These are phyloP conservation scores for Santalum album DNA, from an alignment of 164 flowering plant genomes.

Conservation along the genomic window DNA sequence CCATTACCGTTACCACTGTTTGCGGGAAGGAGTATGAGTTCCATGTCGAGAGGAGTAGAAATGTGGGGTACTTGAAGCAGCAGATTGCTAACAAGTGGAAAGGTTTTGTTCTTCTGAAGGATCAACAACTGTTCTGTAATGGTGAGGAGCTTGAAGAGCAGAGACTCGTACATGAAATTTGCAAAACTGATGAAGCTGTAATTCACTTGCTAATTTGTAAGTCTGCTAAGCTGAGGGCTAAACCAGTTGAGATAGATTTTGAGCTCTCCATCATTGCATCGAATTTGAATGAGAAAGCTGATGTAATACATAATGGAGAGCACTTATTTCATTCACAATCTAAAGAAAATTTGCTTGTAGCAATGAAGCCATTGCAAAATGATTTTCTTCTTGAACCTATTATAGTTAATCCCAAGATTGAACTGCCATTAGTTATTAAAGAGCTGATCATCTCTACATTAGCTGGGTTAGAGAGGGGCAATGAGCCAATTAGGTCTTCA, in stretches of 20 bases:
- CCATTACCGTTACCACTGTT: conserved; percentile 26
- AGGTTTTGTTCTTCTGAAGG: conserved; percentile 15
- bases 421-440: conserved; percentile 14
- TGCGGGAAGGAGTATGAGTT: conserved; percentile 33
- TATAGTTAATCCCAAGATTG: conserved; percentile 14
- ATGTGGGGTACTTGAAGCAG: conserved; percentile 35
- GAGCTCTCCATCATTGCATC: conserved; percentile 27
- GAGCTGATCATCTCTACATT: conserved; percentile 21
- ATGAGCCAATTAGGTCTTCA: conserved; percentile 27
- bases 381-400: conserved; percentile 29
- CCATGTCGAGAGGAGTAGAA: conserved; percentile 25
- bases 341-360: not conserved
- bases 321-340: not conserved
- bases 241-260: conserved; percentile 21
- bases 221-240: conserved; percentile 27
- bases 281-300: conserved; percentile 7
- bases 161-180: conserved; percentile 24
- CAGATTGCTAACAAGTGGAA: conserved; percentile 27
- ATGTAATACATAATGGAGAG: conserved; percentile 7
- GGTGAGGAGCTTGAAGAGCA: conserved; percentile 42
- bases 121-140: conserved; percentile 23
- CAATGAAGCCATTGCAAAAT: conserved; percentile 6
- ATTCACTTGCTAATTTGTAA: conserved; percentile 26
- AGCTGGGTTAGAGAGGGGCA: conserved; percentile 27
- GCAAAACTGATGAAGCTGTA: conserved; percentile 18